Evolutionary conservation across 129 eudicot genomes (phyloP).

Genomic region (Tagetes patula): DNA sequence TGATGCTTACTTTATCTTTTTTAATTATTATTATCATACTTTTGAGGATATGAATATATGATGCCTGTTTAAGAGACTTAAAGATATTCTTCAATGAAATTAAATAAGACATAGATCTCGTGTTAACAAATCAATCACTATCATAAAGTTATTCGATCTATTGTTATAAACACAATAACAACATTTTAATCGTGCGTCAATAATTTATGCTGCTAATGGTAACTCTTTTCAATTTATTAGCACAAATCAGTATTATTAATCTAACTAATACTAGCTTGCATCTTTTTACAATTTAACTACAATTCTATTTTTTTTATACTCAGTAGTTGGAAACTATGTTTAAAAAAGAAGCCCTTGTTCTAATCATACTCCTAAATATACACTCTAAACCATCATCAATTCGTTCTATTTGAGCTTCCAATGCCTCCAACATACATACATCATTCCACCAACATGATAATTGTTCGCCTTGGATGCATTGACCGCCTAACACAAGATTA

Average conservation of each 20-base stretch:
- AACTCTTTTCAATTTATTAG: background rate
- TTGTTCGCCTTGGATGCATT: background rate
- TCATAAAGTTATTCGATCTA: background rate
- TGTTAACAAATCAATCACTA: background rate
- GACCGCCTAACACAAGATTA: slow-evolving; percentile 14
- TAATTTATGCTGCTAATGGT: background rate
- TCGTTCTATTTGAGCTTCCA: slow-evolving; percentile 33
- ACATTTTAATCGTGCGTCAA: background rate
- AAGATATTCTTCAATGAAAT: background rate
- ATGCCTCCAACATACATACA: slow-evolving; percentile 15
- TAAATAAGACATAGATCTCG: background rate
- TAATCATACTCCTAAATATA: slow-evolving; percentile 26
- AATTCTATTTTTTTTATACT: slow-evolving; percentile 14
- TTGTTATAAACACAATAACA: background rate
- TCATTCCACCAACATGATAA: slow-evolving; percentile 7
- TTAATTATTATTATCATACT: background rate
- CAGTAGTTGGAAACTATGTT: slow-evolving; percentile 25
- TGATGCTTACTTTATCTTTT: background rate
- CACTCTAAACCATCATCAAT: slow-evolving; percentile 33
- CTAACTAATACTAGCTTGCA: background rate
- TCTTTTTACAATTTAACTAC: slow-evolving; percentile 4
- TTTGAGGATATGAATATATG: background rate
- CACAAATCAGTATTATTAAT: background rate
- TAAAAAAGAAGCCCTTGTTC: slow-evolving; percentile 34
- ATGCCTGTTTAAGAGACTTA: background rate